phyloP scores from a whole-genome alignment of 306 rosid species.

The Corylus avellana region DNA sequence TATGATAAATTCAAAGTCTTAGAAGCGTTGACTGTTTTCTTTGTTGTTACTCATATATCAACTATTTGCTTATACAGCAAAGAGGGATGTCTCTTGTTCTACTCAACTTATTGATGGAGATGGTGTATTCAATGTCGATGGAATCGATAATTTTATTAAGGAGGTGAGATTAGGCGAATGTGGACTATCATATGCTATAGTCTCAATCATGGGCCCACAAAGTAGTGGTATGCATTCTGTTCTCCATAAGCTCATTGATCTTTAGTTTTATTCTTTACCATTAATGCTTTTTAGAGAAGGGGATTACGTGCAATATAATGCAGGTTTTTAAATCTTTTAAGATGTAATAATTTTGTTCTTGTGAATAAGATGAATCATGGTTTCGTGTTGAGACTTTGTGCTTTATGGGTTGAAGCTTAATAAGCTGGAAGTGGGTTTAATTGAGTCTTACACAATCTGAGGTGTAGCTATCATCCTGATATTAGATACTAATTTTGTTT shows the following conservation, averaged over 20 bases:
- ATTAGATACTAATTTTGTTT: neutral
- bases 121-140: constrained; percentile 69
- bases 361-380: neutral
- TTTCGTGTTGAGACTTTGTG: constrained; percentile 11
- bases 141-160: constrained; percentile 73
- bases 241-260: constrained; percentile 8
- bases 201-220: constrained; percentile 98
- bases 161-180: constrained; percentile 83
- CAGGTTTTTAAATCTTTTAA: neutral
- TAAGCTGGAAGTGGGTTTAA: neutral
- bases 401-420: neutral
- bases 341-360: neutral
- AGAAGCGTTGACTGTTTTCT: neutral
- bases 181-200: constrained; percentile 94
- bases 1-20: constrained; percentile 6
- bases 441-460: neutral
- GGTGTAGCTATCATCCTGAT: constrained; percentile 19
- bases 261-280: neutral
- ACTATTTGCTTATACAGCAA: constrained; percentile 41
- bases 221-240: constrained; percentile 84
- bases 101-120: constrained; percentile 98
- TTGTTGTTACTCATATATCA: constrained; percentile 23
- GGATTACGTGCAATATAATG: constrained; percentile 17
- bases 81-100: constrained; percentile 51
- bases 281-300: neutral